Evolutionary conservation across 352 stramenopile genomes (phyloP).

Genomic region (Pythium biforme): DNA sequence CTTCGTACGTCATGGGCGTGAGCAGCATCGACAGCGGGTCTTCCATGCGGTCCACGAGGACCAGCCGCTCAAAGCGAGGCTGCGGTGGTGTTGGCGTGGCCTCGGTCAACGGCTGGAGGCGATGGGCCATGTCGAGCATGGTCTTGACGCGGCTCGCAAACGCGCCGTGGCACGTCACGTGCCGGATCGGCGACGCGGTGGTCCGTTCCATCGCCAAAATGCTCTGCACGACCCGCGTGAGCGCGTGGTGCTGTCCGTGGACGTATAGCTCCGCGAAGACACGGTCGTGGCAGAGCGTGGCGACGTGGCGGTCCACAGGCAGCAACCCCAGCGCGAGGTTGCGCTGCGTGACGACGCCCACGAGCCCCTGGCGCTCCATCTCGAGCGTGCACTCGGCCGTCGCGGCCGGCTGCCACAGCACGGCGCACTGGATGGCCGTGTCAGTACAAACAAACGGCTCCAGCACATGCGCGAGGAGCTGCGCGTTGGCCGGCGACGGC

Average conservation of each 20-base stretch:
- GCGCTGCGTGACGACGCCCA: slow-evolving; percentile 47
- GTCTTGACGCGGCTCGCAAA: slow-evolving; percentile 56
- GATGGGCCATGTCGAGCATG: slow-evolving; percentile 50
- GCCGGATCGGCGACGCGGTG: slow-evolving; percentile 21
- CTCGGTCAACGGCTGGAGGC: neutral
- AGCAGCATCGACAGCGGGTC: slow-evolving; percentile 80
- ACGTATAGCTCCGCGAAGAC: slow-evolving; percentile 76
- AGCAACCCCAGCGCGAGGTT: slow-evolving; percentile 61
- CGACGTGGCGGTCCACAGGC: slow-evolving; percentile 54
- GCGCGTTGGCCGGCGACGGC: slow-evolving; percentile 45
- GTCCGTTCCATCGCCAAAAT: slow-evolving; percentile 44
- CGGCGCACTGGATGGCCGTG: slow-evolving; percentile 29
- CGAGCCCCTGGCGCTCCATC: slow-evolving; percentile 72
- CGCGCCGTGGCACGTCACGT: slow-evolving; percentile 50
- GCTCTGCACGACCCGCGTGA: slow-evolving; percentile 69
- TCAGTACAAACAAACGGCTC: slow-evolving; percentile 27
- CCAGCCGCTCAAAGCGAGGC: slow-evolving; percentile 46
- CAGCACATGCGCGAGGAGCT: slow-evolving; percentile 37
- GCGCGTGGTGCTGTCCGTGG: slow-evolving; percentile 47
- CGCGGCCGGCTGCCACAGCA: slow-evolving; percentile 62
- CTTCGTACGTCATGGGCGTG: slow-evolving; percentile 85
- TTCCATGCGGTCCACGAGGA: slow-evolving; percentile 77
- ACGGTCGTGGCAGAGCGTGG: slow-evolving; percentile 58
- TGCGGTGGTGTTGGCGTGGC: slow-evolving; percentile 31
- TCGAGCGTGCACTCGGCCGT: slow-evolving; percentile 63